These are phyloP conservation scores for Centella asiatica DNA, from an alignment of 129 eudicot species.

Conservation along the genomic window DNA sequence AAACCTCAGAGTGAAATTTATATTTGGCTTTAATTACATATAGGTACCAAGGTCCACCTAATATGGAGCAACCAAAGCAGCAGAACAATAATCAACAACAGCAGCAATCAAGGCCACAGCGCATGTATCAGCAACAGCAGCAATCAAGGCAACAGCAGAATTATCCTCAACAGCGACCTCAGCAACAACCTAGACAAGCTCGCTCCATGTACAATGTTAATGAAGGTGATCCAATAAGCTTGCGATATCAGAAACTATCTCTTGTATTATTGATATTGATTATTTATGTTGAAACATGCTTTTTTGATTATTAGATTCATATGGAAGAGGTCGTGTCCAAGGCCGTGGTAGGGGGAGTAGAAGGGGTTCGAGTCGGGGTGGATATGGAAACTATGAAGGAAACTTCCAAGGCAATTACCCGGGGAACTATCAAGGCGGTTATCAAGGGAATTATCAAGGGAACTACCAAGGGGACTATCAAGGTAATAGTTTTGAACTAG, in stretches of 20 bases:
- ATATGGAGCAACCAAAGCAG: slow-evolving; percentile 3
- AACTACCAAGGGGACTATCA: slow-evolving; percentile 26
- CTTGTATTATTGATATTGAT: too few relatives aligned
- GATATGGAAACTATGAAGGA: slow-evolving; percentile 39
- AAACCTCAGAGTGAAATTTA: background rate
- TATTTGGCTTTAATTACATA: background rate
- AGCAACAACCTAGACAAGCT: background rate
- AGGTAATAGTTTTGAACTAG: slow-evolving; percentile 23
- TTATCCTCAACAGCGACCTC: background rate
- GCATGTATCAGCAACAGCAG: background rate
- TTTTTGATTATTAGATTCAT: slow-evolving; percentile 30
- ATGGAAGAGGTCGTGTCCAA: slow-evolving; percentile 60
- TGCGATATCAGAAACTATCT: too few relatives aligned
- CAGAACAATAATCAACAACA: background rate
- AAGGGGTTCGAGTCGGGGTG: slow-evolving; percentile 81
- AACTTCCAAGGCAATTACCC: slow-evolving; percentile 8
- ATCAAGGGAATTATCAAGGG: too few relatives aligned
- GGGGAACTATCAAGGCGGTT: slow-evolving; percentile 2
- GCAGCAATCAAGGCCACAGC: background rate
- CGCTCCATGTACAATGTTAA: too few relatives aligned
- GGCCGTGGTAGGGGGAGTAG: slow-evolving; percentile 84
- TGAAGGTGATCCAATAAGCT: too few relatives aligned
- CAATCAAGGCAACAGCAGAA: background rate
- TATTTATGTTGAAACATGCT: too few relatives aligned
- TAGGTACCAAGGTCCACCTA: slow-evolving; percentile 27